Base-by-base conservation (phyloP, 768 basidiomycete genomes). In the Mycena pura region DNA sequence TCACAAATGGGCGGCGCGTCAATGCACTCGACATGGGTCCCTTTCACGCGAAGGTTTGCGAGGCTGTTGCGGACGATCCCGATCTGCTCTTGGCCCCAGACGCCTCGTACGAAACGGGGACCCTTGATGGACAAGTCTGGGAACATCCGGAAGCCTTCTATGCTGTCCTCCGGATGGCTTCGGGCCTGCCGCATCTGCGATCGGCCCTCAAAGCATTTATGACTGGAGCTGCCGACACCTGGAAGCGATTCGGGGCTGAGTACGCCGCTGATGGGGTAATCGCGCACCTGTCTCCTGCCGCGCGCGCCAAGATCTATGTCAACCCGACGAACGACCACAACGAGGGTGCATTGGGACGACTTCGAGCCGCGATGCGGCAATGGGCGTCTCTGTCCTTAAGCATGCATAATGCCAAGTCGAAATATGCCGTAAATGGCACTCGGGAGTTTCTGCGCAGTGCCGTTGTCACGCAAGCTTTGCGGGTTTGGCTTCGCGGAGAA, bases 171-270 rank as follows among this genome's bases (percentile, higher is more conserved):
- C 14, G 50, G 8, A 44, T 70, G 10, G 40, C 46, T 5, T 21
- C 36, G 25, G 38, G 40, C 11, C 43, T 73, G 7, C 68, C 72
- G 1, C 53, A 73, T 34, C 58, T 73, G n/a, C 17, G 36, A 3
- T 22, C 9, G 17, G 40, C 61, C 3, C 53, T 71, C 1, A 62
- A 68, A 29, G 62, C 53, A 7, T 75, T 76, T 46, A 70, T 72
- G 29, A 51, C 46, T n/a, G 75, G 73, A 3, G 70, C 74, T 13
- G 45, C 50, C 2, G 49, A 45, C 3, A 72, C 73, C 39, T 75
- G 75, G 74, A 46, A 36, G 2, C 46, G 69, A 0, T 76, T 76
- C 48, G 60, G 68, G 0, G 57, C 66, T 4, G 74, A 76, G 50
- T 76, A 39, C 32, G 5, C 9, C 1, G 36, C 24, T 8, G 38